Conservation (phyloP, 176 grass and related monocot genomes). For the Oryza rufipogon region DNA sequence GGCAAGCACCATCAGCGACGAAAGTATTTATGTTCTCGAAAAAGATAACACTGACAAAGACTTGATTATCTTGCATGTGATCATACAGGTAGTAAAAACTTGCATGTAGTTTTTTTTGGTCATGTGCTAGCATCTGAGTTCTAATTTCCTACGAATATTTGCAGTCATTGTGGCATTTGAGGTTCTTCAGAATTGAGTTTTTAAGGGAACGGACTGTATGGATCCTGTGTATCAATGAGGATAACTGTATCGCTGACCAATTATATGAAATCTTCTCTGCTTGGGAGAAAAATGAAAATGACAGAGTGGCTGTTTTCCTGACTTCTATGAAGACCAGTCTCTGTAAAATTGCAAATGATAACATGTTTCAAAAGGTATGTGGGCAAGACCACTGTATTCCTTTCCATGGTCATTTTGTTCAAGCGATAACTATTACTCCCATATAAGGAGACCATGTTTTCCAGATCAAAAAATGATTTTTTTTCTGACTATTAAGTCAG, state of each 20-base stretch:
- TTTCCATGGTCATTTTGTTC: not conserved
- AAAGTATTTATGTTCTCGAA: constrained; percentile 13
- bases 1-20: not conserved
- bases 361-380: constrained; percentile 25
- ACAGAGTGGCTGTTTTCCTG: not conserved
- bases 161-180: constrained; percentile 30
- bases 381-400: not conserved
- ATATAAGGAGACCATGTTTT: not conserved
- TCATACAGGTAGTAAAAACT: not conserved
- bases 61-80: constrained; percentile 9
- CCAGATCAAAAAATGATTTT: not conserved
- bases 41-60: constrained; percentile 15
- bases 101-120: not conserved
- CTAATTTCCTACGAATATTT: not conserved
- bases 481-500: not conserved
- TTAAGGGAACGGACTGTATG: not conserved
- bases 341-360: not conserved
- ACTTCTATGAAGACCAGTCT: constrained; percentile 10
- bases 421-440: not conserved
- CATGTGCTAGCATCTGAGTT: constrained; percentile 1
- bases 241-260: not conserved
- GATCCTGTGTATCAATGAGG: not conserved
- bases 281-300: constrained; percentile 23
- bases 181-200: constrained; percentile 9
- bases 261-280: constrained; percentile 17